phyloP scores from a whole-genome alignment of 495 filamentous ascomycete species.

The Penicillium chermesinum region DNA sequence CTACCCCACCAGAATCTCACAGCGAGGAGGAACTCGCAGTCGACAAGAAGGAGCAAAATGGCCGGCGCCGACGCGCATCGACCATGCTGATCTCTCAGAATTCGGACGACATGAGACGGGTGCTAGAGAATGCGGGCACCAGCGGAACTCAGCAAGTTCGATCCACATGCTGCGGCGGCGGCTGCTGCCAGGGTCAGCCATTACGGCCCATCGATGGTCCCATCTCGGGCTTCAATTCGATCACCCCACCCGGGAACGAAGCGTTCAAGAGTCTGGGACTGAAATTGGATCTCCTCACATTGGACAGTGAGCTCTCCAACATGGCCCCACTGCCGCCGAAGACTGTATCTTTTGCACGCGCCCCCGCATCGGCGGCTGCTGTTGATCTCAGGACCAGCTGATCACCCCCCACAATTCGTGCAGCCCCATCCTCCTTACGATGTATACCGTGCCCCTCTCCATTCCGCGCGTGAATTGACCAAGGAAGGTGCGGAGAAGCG shows the following conservation, averaged over 20 bases:
- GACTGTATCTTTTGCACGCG: constrained; percentile 59
- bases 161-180: constrained; percentile 82
- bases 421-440: constrained; percentile 92
- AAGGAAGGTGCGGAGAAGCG: constrained; percentile 89
- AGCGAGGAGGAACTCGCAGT: constrained; percentile 38
- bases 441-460: constrained; percentile 80
- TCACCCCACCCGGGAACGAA: constrained; percentile 61
- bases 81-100: constrained; percentile 75
- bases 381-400: constrained; percentile 30
- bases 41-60: constrained; percentile 26
- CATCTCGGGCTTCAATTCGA: constrained; percentile 50
- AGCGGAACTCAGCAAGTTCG: constrained; percentile 49
- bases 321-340: constrained; percentile 66
- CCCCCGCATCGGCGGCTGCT: constrained; percentile 34
- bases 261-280: constrained; percentile 75
- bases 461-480: constrained; percentile 79
- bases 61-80: constrained; percentile 63
- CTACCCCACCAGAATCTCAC: constrained; percentile 49
- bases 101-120: constrained; percentile 65
- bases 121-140: constrained; percentile 45
- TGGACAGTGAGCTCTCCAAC: constrained; percentile 63
- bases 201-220: constrained; percentile 41
- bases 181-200: constrained; percentile 73
- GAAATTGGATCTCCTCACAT: constrained; percentile 66
- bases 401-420: constrained; percentile 80